Conservation (phyloP, 2,329 filamentous ascomycete species). For the Monilinia aucupariae region DNA sequence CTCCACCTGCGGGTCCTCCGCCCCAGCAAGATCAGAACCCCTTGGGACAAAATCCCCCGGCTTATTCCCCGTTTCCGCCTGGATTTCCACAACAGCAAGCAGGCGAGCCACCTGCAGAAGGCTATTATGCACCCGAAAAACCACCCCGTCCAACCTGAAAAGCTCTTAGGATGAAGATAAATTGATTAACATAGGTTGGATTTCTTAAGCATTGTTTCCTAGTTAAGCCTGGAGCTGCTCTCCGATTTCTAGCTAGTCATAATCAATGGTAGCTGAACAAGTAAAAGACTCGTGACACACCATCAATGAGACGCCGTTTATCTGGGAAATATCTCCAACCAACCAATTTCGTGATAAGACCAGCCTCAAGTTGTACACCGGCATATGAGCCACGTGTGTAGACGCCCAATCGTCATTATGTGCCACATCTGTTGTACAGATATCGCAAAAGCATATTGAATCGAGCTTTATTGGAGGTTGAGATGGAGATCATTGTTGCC, state of each 20-base stretch:
- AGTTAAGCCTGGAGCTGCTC: neutral
- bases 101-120: neutral
- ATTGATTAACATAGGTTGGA: neutral
- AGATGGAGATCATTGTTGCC: neutral
- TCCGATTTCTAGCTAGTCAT: neutral
- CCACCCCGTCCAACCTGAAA: constrained; percentile 6
- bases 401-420: neutral
- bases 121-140: constrained; percentile 17
- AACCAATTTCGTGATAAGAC: neutral
- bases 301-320: neutral
- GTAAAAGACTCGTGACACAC: neutral
- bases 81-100: constrained; percentile 2
- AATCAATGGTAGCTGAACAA: neutral
- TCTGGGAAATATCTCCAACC: neutral
- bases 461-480: neutral
- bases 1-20: constrained; percentile 8
- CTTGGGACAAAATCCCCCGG: neutral
- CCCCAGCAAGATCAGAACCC: neutral
- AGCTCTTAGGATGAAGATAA: neutral
- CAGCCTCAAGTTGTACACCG: neutral
- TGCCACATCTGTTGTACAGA: neutral
- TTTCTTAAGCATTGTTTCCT: neutral
- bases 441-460: neutral
- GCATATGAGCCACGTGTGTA: neutral
- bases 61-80: neutral